Percentiles rank a stretch among this genome's conserved stretches.
phyloP scores from a whole-genome alignment of 2,329 filamentous ascomycete species.

The Chaetomiaceae sp. region DNA sequence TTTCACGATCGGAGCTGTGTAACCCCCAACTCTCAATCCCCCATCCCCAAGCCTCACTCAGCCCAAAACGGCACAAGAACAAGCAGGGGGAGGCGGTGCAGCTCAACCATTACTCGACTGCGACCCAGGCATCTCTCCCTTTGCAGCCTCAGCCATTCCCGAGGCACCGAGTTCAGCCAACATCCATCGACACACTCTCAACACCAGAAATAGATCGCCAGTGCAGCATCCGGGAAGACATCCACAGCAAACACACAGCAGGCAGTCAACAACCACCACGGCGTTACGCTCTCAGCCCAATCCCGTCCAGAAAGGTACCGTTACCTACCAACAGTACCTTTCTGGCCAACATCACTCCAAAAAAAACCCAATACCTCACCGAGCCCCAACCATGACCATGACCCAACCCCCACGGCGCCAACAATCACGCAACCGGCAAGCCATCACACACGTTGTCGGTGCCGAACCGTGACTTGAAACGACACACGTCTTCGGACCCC shows the following conservation, averaged over 20 bases:
- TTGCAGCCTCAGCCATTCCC: not conserved
- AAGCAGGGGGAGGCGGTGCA: constrained; percentile 9
- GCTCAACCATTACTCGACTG: not conserved
- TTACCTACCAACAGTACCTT: too few species aligned
- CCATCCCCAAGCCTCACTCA: not conserved
- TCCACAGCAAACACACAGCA: not conserved
- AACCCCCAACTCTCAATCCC: not conserved
- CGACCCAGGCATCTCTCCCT: not conserved
- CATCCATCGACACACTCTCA: not conserved
- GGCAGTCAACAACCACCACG: not conserved
- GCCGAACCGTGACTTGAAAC: too few species aligned
- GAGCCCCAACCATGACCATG: too few species aligned
- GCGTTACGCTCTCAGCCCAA: too few species aligned
- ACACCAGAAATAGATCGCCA: not conserved
- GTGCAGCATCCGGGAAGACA: not conserved
- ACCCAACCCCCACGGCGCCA: too few species aligned
- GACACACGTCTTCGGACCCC: too few species aligned
- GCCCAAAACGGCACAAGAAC: not conserved
- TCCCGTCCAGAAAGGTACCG: too few species aligned
- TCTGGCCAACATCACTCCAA: too few species aligned
- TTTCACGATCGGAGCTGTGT: not conserved
- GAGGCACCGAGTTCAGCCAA: not conserved
- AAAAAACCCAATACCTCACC: too few species aligned
- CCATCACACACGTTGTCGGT: too few species aligned
- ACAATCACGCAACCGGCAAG: too few species aligned